Percentiles rank a stretch among this genome's conserved stretches.
These are phyloP conservation scores for Aspergillus thermomutatus DNA, from an alignment of 2,329 filamentous ascomycete genomes.

Conservation along the genomic window DNA sequence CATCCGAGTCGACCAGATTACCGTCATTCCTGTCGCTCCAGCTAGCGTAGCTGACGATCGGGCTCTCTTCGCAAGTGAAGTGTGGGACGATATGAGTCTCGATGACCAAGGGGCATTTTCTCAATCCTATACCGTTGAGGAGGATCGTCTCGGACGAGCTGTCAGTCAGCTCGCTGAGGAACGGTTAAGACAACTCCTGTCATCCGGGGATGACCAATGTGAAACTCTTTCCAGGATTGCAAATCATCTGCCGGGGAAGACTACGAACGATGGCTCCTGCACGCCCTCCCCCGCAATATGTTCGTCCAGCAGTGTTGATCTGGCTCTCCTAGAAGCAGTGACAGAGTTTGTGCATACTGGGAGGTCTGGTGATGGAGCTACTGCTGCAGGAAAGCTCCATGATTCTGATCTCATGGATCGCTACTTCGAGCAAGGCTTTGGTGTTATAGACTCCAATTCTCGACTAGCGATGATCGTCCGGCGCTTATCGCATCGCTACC, in stretches of 20 bases:
- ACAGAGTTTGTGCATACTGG: too few relatives aligned
- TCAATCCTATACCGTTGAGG: neutral
- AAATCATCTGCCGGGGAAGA: too few relatives aligned
- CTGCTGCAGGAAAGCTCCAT: neutral
- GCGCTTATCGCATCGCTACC: neutral
- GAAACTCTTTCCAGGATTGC: too few relatives aligned
- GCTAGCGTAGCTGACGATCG: neutral
- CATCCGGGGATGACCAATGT: too few relatives aligned
- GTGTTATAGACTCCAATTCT: neutral
- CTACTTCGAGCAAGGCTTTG: neutral
- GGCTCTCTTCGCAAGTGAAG: conserved; percentile 1
- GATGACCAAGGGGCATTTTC: neutral
- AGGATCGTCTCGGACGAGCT: too few relatives aligned
- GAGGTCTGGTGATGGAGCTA: too few relatives aligned
- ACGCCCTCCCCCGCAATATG: too few relatives aligned
- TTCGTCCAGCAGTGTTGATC: too few relatives aligned
- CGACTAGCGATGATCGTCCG: neutral
- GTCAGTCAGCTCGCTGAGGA: too few relatives aligned
- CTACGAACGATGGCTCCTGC: too few relatives aligned
- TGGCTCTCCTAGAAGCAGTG: too few relatives aligned
- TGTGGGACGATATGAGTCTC: neutral
- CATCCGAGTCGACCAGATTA: conserved; percentile 2
- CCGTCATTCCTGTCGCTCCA: neutral
- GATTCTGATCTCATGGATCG: neutral
- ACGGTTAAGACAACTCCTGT: too few relatives aligned